phyloP scores from a whole-genome alignment of 2,329 filamentous ascomycete genomes.

The Albifimbria verrucaria region DNA sequence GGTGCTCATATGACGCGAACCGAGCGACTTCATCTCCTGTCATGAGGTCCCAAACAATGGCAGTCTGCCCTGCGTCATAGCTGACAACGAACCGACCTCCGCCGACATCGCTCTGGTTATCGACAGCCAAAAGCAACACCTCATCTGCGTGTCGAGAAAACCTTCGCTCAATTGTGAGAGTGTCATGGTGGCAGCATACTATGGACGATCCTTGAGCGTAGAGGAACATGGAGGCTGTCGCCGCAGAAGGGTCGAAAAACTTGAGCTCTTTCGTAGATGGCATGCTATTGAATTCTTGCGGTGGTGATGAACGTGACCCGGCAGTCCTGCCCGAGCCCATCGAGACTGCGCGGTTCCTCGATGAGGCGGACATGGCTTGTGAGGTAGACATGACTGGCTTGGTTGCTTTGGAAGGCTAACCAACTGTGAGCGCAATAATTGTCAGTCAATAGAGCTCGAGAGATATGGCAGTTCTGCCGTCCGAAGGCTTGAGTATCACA shows the following conservation, averaged over 20 bases:
- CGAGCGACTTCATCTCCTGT: constrained; percentile 86
- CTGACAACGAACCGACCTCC: constrained; percentile 85
- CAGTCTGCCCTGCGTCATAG: constrained; percentile 86
- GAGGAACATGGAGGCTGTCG: constrained; percentile 86
- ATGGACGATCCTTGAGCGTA: constrained; percentile 82
- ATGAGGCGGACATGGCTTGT: constrained; percentile 48
- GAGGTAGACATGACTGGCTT: constrained; percentile 33
- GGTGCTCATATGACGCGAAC: constrained; percentile 87
- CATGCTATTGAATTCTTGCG: constrained; percentile 51
- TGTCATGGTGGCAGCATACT: constrained; percentile 89
- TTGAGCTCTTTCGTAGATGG: constrained; percentile 45
- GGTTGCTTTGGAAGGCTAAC: constrained; percentile 16
- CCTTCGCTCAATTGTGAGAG: constrained; percentile 78
- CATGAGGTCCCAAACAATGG: constrained; percentile 95
- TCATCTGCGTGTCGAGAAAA: constrained; percentile 84
- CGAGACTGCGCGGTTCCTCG: constrained; percentile 58
- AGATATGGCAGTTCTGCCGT: constrained; percentile 13
- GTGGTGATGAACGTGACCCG: constrained; percentile 37
- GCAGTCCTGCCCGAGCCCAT: constrained; percentile 56
- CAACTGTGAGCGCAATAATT: constrained; percentile 14
- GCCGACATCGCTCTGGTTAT: constrained; percentile 85
- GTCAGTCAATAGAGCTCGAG: constrained; percentile 18
- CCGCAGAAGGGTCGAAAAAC: constrained; percentile 82
- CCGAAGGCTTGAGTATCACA: constrained; percentile 15
- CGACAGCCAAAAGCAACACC: constrained; percentile 79